Conservation (phyloP, 1,284 basidiomycete genomes). For the Cerrena zonata region DNA sequence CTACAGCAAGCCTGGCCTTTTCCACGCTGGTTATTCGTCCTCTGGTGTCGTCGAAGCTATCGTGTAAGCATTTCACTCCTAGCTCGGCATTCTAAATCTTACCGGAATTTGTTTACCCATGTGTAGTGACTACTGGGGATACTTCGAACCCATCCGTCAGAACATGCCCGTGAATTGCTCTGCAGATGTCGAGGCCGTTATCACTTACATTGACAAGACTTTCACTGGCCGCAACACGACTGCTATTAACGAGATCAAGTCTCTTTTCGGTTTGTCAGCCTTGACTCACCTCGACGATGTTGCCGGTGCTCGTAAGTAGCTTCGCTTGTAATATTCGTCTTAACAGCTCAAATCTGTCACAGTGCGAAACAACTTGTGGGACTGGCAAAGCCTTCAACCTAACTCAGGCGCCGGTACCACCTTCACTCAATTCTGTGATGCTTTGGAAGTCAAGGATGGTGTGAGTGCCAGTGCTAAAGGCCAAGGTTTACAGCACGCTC, state of each 20-base stretch:
- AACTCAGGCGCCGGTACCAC: conserved; percentile 31
- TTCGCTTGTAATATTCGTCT: background rate
- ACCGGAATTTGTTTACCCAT: background rate
- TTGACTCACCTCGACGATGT: conserved; percentile 63
- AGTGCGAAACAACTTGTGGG: conserved; percentile 51
- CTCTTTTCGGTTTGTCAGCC: conserved; percentile 50
- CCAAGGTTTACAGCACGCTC: conserved; percentile 60
- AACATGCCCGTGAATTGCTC: conserved; percentile 72
- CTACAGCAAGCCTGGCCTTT: conserved; percentile 56
- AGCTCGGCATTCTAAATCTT: background rate
- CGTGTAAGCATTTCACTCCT: conserved; percentile 31
- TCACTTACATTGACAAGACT: conserved; percentile 54
- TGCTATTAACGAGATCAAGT: conserved; percentile 49
- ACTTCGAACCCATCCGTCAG: conserved; percentile 64
- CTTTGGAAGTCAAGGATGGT: conserved; percentile 63
- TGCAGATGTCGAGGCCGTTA: conserved; percentile 61
- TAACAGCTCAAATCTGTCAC: conserved; percentile 6
- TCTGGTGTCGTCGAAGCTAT: conserved; percentile 70
- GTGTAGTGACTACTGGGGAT: conserved; percentile 56
- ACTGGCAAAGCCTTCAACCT: conserved; percentile 55
- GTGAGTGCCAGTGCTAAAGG: conserved; percentile 47
- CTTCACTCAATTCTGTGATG: conserved; percentile 69
- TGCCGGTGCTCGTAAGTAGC: conserved; percentile 46
- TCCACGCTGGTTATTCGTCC: conserved; percentile 64
- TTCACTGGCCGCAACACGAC: conserved; percentile 39